Evolutionary conservation across 805 yeast genomes (phyloP).

Genomic region (Pichia cephalocereana): DNA sequence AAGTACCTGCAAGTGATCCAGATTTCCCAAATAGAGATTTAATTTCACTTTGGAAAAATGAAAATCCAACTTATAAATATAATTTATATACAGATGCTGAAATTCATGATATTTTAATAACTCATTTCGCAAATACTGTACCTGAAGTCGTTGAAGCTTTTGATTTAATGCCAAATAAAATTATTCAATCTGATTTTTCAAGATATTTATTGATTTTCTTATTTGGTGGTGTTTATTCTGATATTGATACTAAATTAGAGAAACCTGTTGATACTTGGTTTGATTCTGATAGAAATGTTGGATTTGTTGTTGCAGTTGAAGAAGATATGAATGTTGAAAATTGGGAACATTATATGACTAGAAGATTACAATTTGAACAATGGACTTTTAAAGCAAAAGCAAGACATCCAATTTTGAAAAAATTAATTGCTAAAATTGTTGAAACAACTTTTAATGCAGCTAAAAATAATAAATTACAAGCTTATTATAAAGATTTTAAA

Average conservation of each 20-base stretch:
- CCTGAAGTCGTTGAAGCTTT: conserved; percentile 51
- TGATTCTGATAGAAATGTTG: conserved; percentile 42
- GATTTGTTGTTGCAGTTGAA: conserved; percentile 47
- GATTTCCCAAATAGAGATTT: conserved; percentile 27
- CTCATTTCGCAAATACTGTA: conserved; percentile 24
- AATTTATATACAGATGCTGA: conserved; percentile 26
- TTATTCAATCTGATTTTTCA: conserved; percentile 45
- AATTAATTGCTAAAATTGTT: conserved; percentile 43
- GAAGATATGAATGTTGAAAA: conserved; percentile 42
- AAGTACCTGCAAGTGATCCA: conserved; percentile 25
- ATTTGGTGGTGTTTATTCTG: conserved; percentile 54
- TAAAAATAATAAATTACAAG: conserved; percentile 26
- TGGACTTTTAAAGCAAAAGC: conserved; percentile 54
- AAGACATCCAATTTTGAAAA: conserved; percentile 51
- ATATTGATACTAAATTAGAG: conserved; percentile 48
- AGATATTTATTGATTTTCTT: conserved; percentile 45
- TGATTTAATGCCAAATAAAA: conserved; percentile 44
- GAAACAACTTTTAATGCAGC: conserved; percentile 37
- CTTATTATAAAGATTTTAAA: conserved; percentile 28
- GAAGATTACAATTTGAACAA: conserved; percentile 54
- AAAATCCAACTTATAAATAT: conserved; percentile 26
- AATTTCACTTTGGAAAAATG: conserved; percentile 26
- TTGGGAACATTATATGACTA: conserved; percentile 42
- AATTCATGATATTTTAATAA: conserved; percentile 20
- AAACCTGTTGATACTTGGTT: conserved; percentile 55